Base-by-base conservation (phyloP, 2,329 filamentous ascomycete species). In the Phialophora chinensis region DNA sequence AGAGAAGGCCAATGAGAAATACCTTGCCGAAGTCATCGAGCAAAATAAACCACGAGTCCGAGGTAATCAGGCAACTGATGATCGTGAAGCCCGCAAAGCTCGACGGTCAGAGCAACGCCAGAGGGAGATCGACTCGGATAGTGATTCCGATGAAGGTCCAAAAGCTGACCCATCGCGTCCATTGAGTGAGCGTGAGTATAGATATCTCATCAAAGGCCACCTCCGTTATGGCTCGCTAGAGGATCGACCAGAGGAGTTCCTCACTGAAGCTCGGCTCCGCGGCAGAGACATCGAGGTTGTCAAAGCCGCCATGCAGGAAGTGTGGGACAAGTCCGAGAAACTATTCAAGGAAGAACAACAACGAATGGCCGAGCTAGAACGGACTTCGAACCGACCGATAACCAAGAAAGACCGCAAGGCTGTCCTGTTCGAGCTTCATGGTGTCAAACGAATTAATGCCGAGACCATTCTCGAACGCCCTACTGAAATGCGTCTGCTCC, bases 371-470 rank as follows among this genome's bases (percentile, higher is more conserved):
- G 85, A 85, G 14, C 77, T 89, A 73, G 91, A 95, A 77, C 88
- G 83, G 25, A 83, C 90, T 69, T 85, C 87, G 0, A 92, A 92
- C 75, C 96, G 95, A 76, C 85, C 88, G 2, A 80, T 96, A 62
- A 96, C 94, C 0, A 97, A 98, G 82, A 99, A 99, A 78, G 95
- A 99, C 76, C 92, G 92, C 79, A 99, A 99, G 79, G 95, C 95
- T 0, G 92, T 99, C 20, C 83, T 99, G 53, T 97, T 99, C 74
- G 93, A 98, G 76, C 97, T 93, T 79, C 90, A 91, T 54, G 92
- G 93, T 63, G 90, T 97, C 59, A 96, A 96, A 79, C 93, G 96
- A 73, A 87, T 97, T 74, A 99, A 99, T 75, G 95, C 95, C 0
- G 93, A 97, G 79, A 98, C 95, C 0, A 91, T 97, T 62, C 88